These are phyloP conservation scores for Tetrapisispora iriomotensis DNA, from an alignment of 805 yeast genomes.

Conservation along the genomic window DNA sequence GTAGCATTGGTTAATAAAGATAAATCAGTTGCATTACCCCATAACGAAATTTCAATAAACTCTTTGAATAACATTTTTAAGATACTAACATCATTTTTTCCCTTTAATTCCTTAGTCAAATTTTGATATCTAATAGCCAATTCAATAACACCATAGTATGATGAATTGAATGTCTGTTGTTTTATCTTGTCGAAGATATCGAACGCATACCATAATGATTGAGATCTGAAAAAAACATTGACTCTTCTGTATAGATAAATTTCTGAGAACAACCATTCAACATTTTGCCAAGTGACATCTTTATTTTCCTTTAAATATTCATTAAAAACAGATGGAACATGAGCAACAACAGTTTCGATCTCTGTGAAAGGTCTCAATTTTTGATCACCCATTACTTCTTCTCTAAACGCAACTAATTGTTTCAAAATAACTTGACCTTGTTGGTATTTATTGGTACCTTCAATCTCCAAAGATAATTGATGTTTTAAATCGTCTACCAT, in stretches of 20 bases:
- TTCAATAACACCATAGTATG: conserved; percentile 70
- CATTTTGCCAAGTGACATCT: conserved; percentile 59
- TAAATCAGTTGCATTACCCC: conserved; percentile 98
- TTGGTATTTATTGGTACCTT: conserved; percentile 19
- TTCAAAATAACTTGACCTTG: conserved; percentile 42
- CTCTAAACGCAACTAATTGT: conserved; percentile 35
- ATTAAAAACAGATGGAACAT: conserved; percentile 51
- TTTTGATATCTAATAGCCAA: conserved; percentile 55
- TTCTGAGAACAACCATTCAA: conserved; percentile 88
- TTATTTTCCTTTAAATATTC: conserved; percentile 30
- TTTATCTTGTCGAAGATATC: conserved; percentile 72
- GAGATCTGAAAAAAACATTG: conserved; percentile 35
- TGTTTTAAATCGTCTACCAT: conserved; percentile 51
- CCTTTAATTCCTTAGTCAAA: conserved; percentile 27
- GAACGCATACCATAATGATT: conserved; percentile 36
- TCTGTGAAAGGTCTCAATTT: conserved; percentile 37
- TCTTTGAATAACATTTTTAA: conserved; percentile 62
- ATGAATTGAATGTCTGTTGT: conserved; percentile 61
- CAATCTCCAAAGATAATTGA: conserved; percentile 21
- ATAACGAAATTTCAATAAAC: conserved; percentile 75
- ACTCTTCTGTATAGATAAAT: conserved; percentile 70
- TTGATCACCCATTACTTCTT: conserved; percentile 36
- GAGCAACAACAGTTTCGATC: conserved; percentile 28
- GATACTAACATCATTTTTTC: conserved; percentile 30
- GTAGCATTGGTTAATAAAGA: conserved; percentile 84